Conservation (phyloP, 768 basidiomycete genomes). For the Xanthoconium purpureum region DNA sequence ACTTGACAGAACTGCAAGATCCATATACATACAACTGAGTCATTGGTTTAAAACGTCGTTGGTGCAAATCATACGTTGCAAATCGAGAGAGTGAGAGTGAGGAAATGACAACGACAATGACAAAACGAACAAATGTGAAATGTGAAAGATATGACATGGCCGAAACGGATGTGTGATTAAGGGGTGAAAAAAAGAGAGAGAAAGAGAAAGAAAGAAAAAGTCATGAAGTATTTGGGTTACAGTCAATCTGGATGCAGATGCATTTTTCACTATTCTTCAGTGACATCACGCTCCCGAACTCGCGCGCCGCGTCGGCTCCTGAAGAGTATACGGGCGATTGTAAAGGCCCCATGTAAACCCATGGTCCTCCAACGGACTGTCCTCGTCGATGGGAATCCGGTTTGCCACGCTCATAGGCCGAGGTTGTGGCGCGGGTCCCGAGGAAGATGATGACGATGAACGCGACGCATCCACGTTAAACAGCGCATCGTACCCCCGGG, state of each 20-base stretch:
- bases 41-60: too few species aligned
- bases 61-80: neutral
- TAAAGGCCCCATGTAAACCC: slow-evolving; percentile 14
- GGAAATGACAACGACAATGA: neutral
- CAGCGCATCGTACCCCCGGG: slow-evolving; percentile 9
- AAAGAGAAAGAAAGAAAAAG: neutral
- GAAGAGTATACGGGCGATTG: neutral
- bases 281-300: neutral
- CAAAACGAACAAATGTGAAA: too few species aligned
- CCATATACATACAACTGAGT: slow-evolving; percentile 18
- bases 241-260: too few species aligned
- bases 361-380: slow-evolving; percentile 14
- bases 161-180: neutral
- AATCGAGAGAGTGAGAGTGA: neutral
- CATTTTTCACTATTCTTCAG: neutral
- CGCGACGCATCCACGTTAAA: slow-evolving; percentile 11
- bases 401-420: slow-evolving; percentile 14
- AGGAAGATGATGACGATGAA: slow-evolving; percentile 17
- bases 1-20: slow-evolving; percentile 8
- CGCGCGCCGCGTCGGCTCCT: slow-evolving; percentile 3
- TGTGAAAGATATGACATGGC: neutral
- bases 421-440: slow-evolving; percentile 1
- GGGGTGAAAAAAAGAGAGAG: neutral
- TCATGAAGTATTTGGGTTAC: neutral
- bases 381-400: slow-evolving; percentile 23